These are phyloP conservation scores for Camellia japonica DNA, from an alignment of 148 eudicot genomes.

Conservation along the genomic window DNA sequence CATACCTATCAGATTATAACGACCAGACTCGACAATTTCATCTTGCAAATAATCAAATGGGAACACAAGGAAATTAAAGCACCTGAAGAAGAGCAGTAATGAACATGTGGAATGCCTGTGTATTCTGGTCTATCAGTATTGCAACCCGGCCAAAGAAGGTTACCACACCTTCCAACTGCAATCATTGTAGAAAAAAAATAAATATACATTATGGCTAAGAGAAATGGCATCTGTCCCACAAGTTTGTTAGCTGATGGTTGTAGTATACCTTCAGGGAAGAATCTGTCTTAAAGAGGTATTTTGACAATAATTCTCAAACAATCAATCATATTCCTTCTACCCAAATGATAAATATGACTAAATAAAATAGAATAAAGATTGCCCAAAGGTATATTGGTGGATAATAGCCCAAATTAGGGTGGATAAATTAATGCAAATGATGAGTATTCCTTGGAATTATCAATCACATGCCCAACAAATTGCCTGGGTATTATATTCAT, in stretches of 20 bases:
- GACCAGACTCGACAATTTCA: constrained; percentile 1
- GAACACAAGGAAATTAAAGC: constrained; percentile 13
- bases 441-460: background rate
- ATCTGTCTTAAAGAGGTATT: background rate
- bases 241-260: background rate
- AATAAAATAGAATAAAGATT: background rate
- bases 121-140: constrained; percentile 85
- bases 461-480: background rate
- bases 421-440: background rate
- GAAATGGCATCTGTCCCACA: background rate
- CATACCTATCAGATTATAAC: background rate
- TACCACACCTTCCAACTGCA: constrained; percentile 92
- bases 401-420: background rate
- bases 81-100: constrained; percentile 95
- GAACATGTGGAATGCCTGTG: constrained; percentile 90
- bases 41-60: background rate
- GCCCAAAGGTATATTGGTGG: background rate
- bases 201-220: background rate
- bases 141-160: constrained; percentile 86
- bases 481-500: background rate
- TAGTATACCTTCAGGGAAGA: background rate
- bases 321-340: background rate
- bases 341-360: background rate
- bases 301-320: background rate
- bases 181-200: constrained; percentile 6